These are phyloP conservation scores for Lentinula edodes DNA, from an alignment of 768 basidiomycete genomes.

Conservation along the genomic window DNA sequence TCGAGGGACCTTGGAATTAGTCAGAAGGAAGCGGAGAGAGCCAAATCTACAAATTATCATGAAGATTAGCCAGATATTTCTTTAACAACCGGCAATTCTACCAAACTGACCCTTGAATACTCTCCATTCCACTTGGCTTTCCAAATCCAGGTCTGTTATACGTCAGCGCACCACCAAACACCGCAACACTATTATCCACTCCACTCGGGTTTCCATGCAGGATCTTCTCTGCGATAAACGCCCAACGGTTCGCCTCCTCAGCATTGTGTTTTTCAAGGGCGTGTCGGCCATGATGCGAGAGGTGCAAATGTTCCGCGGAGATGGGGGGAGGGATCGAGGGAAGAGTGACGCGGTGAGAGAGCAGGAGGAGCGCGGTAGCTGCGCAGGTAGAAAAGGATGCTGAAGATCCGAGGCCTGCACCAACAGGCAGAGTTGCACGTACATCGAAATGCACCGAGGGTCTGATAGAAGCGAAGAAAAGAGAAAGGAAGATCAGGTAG, in stretches of 20 bases:
- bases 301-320: conserved; percentile 48
- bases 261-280: conserved; percentile 60
- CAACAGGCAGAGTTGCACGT: conserved; percentile 87
- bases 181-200: conserved; percentile 92
- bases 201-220: conserved; percentile 97
- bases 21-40: conserved; percentile 83
- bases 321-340: conserved; percentile 47
- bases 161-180: conserved; percentile 87
- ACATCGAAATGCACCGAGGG: conserved; percentile 75
- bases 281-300: conserved; percentile 60
- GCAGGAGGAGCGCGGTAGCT: conserved; percentile 73
- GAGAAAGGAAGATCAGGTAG: conserved; percentile 12
- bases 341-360: conserved; percentile 60
- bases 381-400: conserved; percentile 92
- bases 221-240: conserved; percentile 93
- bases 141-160: conserved; percentile 82
- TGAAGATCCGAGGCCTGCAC: conserved; percentile 94
- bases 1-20: conserved; percentile 88
- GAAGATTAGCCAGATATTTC: not conserved
- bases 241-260: conserved; percentile 86
- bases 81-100: not conserved
- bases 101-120: conserved; percentile 70
- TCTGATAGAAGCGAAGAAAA: conserved; percentile 30
- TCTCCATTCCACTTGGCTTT: conserved; percentile 77
- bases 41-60: conserved; percentile 59